These are phyloP conservation scores for Jamesozyma hellenica DNA, from an alignment of 805 yeast genomes.

Conservation along the genomic window DNA sequence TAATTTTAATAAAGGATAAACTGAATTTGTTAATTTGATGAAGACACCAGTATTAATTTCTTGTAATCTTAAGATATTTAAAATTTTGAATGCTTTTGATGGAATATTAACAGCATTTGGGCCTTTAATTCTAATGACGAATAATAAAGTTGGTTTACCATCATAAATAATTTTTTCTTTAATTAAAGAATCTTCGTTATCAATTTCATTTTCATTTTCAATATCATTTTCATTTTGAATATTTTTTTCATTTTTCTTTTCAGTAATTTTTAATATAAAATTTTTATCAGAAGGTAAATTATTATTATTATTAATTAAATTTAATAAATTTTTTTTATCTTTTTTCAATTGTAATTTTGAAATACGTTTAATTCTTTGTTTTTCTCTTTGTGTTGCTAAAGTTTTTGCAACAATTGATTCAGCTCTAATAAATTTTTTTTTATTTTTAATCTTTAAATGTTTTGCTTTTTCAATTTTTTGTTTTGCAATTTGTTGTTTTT, in stretches of 20 bases:
- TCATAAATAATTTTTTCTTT: constrained; percentile 30
- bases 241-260: constrained; percentile 6
- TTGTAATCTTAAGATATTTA: constrained; percentile 50
- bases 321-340: constrained; percentile 14
- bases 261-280: constrained; percentile 28
- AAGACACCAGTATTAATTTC: constrained; percentile 62
- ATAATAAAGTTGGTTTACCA: constrained; percentile 43
- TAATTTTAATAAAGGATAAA: constrained; percentile 53
- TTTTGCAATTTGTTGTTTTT: constrained; percentile 58
- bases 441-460: constrained; percentile 35
- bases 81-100: constrained; percentile 47
- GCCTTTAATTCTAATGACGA: constrained; percentile 59
- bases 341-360: constrained; percentile 39
- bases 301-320: neutral
- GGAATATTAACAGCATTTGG: constrained; percentile 60
- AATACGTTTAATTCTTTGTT: constrained; percentile 56
- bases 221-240: constrained; percentile 11
- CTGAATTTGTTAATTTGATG: constrained; percentile 49
- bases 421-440: constrained; percentile 56
- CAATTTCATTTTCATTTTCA: constrained; percentile 2
- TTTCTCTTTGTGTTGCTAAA: constrained; percentile 56
- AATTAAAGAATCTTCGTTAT: constrained; percentile 20
- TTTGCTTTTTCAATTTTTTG: constrained; percentile 38
- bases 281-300: constrained; percentile 27
- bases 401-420: constrained; percentile 62